Evolutionary conservation across 1,139 yeast species (phyloP), one percentile per base, ranked within the genome.

Genomic region (Sugiyamaella novakii): DNA sequence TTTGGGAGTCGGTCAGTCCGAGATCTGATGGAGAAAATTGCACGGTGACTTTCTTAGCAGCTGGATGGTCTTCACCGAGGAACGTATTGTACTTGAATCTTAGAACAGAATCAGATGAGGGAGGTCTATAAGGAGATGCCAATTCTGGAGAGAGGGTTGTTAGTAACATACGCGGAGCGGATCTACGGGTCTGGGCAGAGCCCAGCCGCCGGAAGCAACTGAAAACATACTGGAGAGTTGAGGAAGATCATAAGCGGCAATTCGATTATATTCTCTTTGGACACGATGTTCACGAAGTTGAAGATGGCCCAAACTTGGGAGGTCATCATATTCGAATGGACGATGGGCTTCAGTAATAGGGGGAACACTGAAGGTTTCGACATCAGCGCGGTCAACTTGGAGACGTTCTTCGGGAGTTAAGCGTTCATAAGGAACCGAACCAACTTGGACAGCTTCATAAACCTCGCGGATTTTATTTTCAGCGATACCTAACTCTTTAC

Each of bases 221-320:
- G 25, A 18, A 5, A 11, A 92, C 83, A 65, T 77, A 84, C 66
- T 87, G 81, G 40, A 81, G 56, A 92, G 75, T 51, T 83, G 78
- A 2, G 98, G 98, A 75, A 91, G 77, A 67, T 91, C 98, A 69
- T 84, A 92, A 0, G 98, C 97, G 27, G 94, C 86, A 33, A 87
- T 74, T 61, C 97, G 78, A 61, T 83, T 84, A 62, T 84, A 80
- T 50, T 79, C 76, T 61, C 87, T 73, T 59, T 77, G 79, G 18
- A 61, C 62, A 55, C 88, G 75, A 60, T 81, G 86, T 57, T 79
- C 83, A 50, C 79, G 77, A 36, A 82, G 76, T 55, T 79, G 73
- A 53, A 78, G 73, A 59, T 81, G 85, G 2, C 85, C 86, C 21
- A 72, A 70, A 5, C 82, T 72, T 19, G 87, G 83, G 56, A 80